Evolutionary conservation across 148 eudicot genomes (phyloP).

Genomic region (Spergularia marina): DNA sequence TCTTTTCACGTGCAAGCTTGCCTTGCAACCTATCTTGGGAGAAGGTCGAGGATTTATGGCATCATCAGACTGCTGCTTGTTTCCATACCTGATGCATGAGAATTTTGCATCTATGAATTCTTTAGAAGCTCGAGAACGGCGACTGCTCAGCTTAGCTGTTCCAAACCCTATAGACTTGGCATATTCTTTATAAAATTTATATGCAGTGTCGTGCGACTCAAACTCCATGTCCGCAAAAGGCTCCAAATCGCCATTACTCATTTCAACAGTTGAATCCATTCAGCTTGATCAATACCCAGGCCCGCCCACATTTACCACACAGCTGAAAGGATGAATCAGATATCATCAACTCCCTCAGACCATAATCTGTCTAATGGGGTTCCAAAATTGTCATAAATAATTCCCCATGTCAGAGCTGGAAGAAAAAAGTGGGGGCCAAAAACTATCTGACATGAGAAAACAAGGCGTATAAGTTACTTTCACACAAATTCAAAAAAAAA

Average conservation of each 20-base stretch:
- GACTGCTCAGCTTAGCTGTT: constrained; percentile 69
- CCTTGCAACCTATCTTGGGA: constrained; percentile 76
- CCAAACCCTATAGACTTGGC: constrained; percentile 67
- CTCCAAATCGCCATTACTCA: constrained; percentile 35
- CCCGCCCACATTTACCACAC: constrained; percentile 15
- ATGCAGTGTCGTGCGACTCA: constrained; percentile 62
- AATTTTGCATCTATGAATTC: constrained; percentile 72
- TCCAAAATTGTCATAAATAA: constrained; percentile 9
- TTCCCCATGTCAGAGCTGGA: not conserved
- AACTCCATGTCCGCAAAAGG: constrained; percentile 53
- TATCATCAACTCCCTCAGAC: constrained; percentile 8
- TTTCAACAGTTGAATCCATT: constrained; percentile 36
- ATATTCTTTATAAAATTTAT: constrained; percentile 60
- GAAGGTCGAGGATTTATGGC: constrained; percentile 74
- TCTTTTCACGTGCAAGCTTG: constrained; percentile 72
- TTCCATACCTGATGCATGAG: constrained; percentile 68
- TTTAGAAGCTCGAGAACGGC: constrained; percentile 63
- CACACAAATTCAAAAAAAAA: not conserved
- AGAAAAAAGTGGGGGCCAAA: not conserved
- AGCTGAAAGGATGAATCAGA: constrained; percentile 13
- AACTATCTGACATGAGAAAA: not conserved
- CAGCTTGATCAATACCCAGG: constrained; percentile 1
- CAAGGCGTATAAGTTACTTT: constrained; percentile 1
- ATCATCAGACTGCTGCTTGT: constrained; percentile 69
- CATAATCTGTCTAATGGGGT: constrained; percentile 11